phyloP scores from a whole-genome alignment of 768 basidiomycete genomes.

The Mycena belliarum region DNA sequence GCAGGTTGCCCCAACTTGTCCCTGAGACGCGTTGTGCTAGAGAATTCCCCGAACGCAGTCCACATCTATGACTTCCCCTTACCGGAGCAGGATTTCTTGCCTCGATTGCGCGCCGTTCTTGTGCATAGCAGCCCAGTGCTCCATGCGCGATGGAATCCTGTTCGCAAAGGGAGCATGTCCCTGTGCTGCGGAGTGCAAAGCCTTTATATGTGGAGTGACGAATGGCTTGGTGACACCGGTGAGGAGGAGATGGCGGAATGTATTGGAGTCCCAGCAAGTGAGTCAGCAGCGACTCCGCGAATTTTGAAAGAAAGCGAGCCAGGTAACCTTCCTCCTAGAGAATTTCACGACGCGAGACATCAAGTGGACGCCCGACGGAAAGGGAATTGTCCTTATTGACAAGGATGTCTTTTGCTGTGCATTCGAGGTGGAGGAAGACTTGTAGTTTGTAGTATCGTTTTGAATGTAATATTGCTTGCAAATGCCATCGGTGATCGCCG shows the following conservation, averaged over 20 bases:
- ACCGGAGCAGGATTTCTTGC: slow-evolving; percentile 55
- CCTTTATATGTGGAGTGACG: slow-evolving; percentile 81
- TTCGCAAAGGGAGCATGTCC: slow-evolving; percentile 69
- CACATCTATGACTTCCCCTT: slow-evolving; percentile 76
- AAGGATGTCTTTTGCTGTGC: slow-evolving; percentile 84
- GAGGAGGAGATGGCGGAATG: slow-evolving; percentile 86
- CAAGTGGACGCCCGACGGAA: slow-evolving; percentile 85
- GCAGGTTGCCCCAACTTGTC: neutral
- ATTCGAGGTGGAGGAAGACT: slow-evolving; percentile 68
- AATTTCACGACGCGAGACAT: slow-evolving; percentile 72
- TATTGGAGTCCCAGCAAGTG: slow-evolving; percentile 84
- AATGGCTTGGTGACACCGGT: slow-evolving; percentile 64
- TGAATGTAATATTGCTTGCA: neutral
- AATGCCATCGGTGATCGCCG: too few species aligned
- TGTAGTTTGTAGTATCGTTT: neutral
- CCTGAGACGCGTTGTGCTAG: slow-evolving; percentile 33
- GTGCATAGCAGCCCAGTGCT: slow-evolving; percentile 64
- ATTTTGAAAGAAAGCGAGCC: too few species aligned
- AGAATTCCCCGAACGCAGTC: slow-evolving; percentile 60
- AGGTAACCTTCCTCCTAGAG: slow-evolving; percentile 49
- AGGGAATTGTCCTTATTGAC: slow-evolving; percentile 73
- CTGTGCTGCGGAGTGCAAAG: slow-evolving; percentile 68
- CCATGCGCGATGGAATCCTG: slow-evolving; percentile 80
- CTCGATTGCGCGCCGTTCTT: slow-evolving; percentile 66
- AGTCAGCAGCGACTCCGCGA: slow-evolving; percentile 42